Evolutionary conservation across 2,329 filamentous ascomycete species (phyloP), one percentile per base, ranked within the genome.

Genomic region (Hypoxylon sp.): DNA sequence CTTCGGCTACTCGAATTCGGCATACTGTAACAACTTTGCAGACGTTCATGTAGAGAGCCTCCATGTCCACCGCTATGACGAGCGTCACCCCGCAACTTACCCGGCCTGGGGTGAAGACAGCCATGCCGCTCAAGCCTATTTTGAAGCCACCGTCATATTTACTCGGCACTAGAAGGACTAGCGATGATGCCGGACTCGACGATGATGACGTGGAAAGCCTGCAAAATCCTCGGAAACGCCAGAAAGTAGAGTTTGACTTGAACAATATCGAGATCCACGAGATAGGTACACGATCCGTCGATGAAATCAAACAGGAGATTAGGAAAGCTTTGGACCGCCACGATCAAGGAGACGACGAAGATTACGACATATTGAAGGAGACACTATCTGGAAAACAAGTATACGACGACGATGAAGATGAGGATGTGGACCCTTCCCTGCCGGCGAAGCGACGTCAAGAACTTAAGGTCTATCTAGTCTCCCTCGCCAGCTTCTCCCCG

Each of bases 401-500:
- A 32, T 80, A 82, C 46, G 79, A 82, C 10, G 80, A 80, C 19
- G 82, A 83, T 41, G 83, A 85, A 28, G 83, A 86, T 7, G 83
- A 86, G 32, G 82, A 81, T 17, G 68, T 68, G 4, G 73, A 84
- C 71, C 83, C 84, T 1, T 66, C 71, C 11, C 67, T 76, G 4
- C 72, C 73, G 7, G 71, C 73, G 32, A 79, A 76, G 63, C 74
- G 75, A 62, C 75, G 75, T n/a, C 83, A 87, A 68, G 87, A 89
- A 71, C 81, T 90, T 51, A 84, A 87, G 70, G 82, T 83, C 38
- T 90, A 90, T 75, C 80, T 91, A 63, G 80, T 89, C 71, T 89
- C 89, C n/a, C 81, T 92, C 50, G 87, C 88, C 11, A 86, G 83
- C 74, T 89, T 86, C 72, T 83, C 87, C 6, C 86, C 88, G n/a